phyloP scores from a whole-genome alignment of 139 green algal genomes.

The Chlorella sp. region DNA sequence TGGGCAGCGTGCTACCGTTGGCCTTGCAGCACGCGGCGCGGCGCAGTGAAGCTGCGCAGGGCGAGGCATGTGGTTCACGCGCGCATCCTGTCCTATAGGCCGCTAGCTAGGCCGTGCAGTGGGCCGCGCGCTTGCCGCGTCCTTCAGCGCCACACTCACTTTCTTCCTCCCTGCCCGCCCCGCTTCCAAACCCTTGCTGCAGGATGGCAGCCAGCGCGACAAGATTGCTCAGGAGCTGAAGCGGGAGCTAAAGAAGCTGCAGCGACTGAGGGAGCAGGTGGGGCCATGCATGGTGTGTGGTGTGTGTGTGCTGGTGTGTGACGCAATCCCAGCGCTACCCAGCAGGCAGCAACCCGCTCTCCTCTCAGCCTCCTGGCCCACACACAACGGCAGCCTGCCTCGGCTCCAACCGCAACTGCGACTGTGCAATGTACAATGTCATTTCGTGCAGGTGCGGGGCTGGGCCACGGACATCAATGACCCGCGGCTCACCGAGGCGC shows the following conservation, averaged over 20 bases:
- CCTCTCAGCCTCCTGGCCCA: background rate
- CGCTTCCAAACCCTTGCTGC: background rate
- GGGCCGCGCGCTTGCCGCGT: background rate
- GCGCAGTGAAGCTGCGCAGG: background rate
- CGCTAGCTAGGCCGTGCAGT: no score
- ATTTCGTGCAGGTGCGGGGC: constrained; percentile 12
- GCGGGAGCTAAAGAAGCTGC: constrained; percentile 50
- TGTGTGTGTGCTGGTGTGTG: background rate
- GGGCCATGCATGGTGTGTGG: background rate
- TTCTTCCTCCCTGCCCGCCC: background rate
- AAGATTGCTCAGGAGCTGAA: constrained; percentile 46
- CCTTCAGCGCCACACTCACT: background rate
- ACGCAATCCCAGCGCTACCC: background rate
- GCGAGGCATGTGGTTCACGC: background rate
- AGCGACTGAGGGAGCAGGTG: constrained; percentile 40
- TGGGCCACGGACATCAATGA: constrained; percentile 37
- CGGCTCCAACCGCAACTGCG: no score
- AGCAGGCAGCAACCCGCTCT: background rate
- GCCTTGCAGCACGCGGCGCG: background rate
- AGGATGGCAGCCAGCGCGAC: constrained; percentile 33
- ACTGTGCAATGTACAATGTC: background rate
- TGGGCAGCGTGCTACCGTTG: background rate
- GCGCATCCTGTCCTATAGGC: background rate
- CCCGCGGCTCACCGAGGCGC: constrained; percentile 26
- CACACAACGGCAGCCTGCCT: no score